These are phyloP conservation scores for Lenwebbia sp. DNA, from an alignment of 345 rosid genomes.

Conservation along the genomic window DNA sequence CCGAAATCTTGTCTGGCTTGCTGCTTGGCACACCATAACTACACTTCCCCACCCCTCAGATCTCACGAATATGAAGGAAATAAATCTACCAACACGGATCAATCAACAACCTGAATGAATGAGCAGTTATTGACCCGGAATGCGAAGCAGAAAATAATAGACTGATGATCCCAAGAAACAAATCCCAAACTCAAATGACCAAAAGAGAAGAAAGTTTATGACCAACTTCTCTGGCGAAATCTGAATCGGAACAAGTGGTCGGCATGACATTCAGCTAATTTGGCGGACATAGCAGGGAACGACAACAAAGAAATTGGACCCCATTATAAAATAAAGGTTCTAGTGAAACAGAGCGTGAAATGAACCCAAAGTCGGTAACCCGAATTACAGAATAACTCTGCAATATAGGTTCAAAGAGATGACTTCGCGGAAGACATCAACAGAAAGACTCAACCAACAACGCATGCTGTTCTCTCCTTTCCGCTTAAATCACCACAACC, in stretches of 20 bases:
- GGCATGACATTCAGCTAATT: conserved; percentile 19
- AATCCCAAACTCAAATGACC: neutral
- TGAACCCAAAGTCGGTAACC: neutral
- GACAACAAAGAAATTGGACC: conserved; percentile 24
- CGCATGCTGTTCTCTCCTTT: conserved; percentile 42
- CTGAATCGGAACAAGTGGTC: neutral
- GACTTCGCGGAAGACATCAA: conserved; percentile 51
- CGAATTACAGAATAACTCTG: conserved; percentile 71
- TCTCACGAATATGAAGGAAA: neutral
- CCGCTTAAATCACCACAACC: neutral
- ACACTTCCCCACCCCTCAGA: conserved; percentile 22
- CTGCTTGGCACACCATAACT: conserved; percentile 99
- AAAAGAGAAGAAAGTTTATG: neutral
- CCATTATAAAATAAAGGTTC: conserved; percentile 20
- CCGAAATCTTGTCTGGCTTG: conserved; percentile 90
- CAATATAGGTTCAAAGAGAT: conserved; percentile 61
- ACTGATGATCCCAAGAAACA: neutral
- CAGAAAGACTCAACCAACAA: conserved; percentile 51
- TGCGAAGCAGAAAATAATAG: neutral
- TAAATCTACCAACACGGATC: neutral
- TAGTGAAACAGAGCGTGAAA: neutral
- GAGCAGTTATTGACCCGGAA: neutral
- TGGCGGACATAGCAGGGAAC: conserved; percentile 14
- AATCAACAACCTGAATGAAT: neutral
- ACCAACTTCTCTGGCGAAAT: neutral